Percentiles rank a stretch among this genome's conserved stretches.
Evolutionary conservation across 108 stramenopile species (phyloP).

Genomic region (Skeletonema menzelii): DNA sequence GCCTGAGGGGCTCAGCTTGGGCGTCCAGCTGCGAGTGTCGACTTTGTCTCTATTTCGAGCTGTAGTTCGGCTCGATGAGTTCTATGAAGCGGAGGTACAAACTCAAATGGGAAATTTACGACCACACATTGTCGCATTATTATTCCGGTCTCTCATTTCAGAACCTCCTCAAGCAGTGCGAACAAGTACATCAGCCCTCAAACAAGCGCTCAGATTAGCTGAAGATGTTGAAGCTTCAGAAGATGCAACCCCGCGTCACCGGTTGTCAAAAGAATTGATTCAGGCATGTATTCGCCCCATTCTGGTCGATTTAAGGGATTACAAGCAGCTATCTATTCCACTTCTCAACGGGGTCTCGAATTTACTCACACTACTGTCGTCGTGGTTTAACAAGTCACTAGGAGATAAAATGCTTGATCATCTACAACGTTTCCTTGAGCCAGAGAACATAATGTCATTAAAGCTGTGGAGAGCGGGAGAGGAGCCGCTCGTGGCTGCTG

Average conservation of each 20-base stretch:
- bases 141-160: constrained; percentile 84
- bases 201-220: constrained; percentile 65
- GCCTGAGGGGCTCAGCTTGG: constrained; percentile 66
- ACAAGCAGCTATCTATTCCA: constrained; percentile 68
- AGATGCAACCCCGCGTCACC: constrained; percentile 42
- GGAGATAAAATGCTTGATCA: constrained; percentile 88
- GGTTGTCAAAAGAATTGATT: constrained; percentile 79
- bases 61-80: constrained; percentile 63
- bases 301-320: constrained; percentile 76
- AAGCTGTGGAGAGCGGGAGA: constrained; percentile 76
- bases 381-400: constrained; percentile 85
- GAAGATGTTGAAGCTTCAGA: constrained; percentile 45
- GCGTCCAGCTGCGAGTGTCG: constrained; percentile 78
- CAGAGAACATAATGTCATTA: constrained; percentile 52
- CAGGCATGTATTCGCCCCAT: constrained; percentile 87
- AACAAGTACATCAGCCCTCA: constrained; percentile 68
- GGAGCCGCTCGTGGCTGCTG: constrained; percentile 77
- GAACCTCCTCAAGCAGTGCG: constrained; percentile 52
- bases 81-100: constrained; percentile 69
- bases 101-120: constrained; percentile 74
- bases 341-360: constrained; percentile 72
- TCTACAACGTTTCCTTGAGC: constrained; percentile 79
- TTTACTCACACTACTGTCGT: constrained; percentile 70
- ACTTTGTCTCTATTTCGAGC: constrained; percentile 65
- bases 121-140: constrained; percentile 78